Conservation (phyloP, 129 eudicot species). For the Ambrosia artemisiifolia region DNA sequence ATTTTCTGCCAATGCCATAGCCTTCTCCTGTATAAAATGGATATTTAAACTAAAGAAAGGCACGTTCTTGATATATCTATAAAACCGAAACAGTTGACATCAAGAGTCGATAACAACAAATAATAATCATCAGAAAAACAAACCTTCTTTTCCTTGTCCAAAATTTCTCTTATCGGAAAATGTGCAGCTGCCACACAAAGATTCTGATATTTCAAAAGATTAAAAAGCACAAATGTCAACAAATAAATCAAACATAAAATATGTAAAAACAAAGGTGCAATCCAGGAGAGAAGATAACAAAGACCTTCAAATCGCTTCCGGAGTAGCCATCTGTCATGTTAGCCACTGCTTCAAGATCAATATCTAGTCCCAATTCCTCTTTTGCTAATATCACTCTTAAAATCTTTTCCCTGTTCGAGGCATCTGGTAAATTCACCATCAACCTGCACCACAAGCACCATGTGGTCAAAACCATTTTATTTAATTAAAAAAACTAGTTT, state of each 20-base stretch:
- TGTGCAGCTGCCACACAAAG: conserved; percentile 88
- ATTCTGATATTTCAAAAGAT: conserved; percentile 44
- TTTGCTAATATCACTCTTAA: conserved; percentile 67
- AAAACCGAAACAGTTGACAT: too few relatives aligned
- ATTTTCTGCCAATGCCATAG: conserved; percentile 47
- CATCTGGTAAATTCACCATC: conserved; percentile 88
- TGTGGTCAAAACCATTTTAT: background rate
- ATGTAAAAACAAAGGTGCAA: too few relatives aligned
- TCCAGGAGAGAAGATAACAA: too few relatives aligned
- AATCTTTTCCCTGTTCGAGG: conserved; percentile 68
- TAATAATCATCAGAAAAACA: background rate
- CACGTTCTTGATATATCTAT: too few relatives aligned
- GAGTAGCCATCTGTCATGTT: conserved; percentile 81
- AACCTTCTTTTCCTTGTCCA: conserved; percentile 84
- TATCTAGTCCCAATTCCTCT: conserved; percentile 63
- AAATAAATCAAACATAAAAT: background rate
- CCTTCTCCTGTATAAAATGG: too few relatives aligned
- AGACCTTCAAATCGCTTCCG: conserved; percentile 90
- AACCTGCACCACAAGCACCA: conserved; percentile 40
- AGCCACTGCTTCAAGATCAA: conserved; percentile 74
- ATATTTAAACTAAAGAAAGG: too few relatives aligned
- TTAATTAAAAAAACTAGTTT: too few relatives aligned
- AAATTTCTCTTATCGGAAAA: conserved; percentile 84
- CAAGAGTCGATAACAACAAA: too few relatives aligned
- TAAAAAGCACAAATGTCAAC: background rate